Base-by-base conservation (phyloP, 2,329 filamentous ascomycete genomes). In the Aureobasidium sp. region DNA sequence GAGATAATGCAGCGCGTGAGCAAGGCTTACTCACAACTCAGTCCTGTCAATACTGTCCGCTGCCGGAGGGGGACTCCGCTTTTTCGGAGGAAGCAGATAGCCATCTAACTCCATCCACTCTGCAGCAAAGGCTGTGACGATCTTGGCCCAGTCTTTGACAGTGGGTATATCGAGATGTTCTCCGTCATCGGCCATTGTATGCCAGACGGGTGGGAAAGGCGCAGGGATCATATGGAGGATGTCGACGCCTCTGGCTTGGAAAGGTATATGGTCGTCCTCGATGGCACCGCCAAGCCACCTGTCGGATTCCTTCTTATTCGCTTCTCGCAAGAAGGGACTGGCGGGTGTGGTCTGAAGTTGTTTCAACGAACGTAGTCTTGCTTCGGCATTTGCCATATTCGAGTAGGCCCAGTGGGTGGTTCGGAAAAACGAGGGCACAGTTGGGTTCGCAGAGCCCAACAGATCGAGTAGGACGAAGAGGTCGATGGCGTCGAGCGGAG, bases 401-500 rank as follows among this genome's bases (percentile, higher is more conserved):
- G 84, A 80, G 74, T 97, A 97, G 0, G 92, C 91, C 93, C 93
- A 97, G 72, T 97, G 93, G 0, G 93, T 97, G 1, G 87, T 88
- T 63, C 86, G 82, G 73, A 95, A 97, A 77, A 93, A 97, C 0
- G 90, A 95, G 1, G 91, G 91, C 1, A 99, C 82, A 0, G 70
- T 77, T 0, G 92, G 91, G 45, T 84, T 74, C 12, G 83, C 76
- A 0, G 84, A 77, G 9, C 94, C 94, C 0, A 97, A 84, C 9
- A 97, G 82, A 73, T 97, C 94, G 34, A 97, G 83, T n/a, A 97
- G 84, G 9, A 97, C 81, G 72, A 97, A 96, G 12, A 97, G 82
- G 61, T 87, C 87, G 70, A 97, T 97, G 39, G 90, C 87, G 34
- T 86, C 82, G 2, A 97, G 78, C 0, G 86, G 85, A 0, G 83